Base-by-base conservation (phyloP, 1,139 yeast species). In the Taphrina flavorubra region DNA sequence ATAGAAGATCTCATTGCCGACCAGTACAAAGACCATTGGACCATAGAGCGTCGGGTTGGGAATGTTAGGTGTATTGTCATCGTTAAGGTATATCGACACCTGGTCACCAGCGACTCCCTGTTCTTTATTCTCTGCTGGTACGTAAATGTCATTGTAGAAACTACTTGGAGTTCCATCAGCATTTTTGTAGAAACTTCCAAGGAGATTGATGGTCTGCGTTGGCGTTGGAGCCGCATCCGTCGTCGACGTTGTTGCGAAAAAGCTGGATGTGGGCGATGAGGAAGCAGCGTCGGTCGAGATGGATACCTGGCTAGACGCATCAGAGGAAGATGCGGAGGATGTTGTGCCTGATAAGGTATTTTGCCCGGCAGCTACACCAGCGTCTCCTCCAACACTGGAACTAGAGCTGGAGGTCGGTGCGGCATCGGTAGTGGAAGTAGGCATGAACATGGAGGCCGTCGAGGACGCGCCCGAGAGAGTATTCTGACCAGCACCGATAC, bases 401-500 rank as follows among this genome's bases (percentile, higher is more conserved):
- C 31, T 25, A 25, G 31, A 25, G 1, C 31, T 25, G 31, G 31
- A 25, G 0, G 31, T 25, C 1, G 31, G 31, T 25, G 31, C 31
- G 31, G 42, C 58, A 53, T 25, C 34, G 7, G 31, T 16, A 16
- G 44, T 53, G 2, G 42, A 11, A 1, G 42, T 11, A 39, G 42
- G 14, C 42, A 14, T 39, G 14, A 39, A 39, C 14, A 14, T 6
- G 4, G 31, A 25, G 31, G 31, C 4, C 31, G 31, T 25, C 31
- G 31, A 25, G 42, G 58, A 31, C 42, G 37, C 34, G 31, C 4
- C 31, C 13, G 58, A 31, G 42, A 53, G 58, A 7, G 58, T 34
- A 34, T 49, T 49, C 18, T 49, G 37, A 6, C 36, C 55, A 25
- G 55, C 58, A 16, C 42, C 58, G 58, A 53, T 16, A 14, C 42